Evolutionary conservation across 306 rosid species (phyloP), one percentile per base, ranked within the genome.

Genomic region (Cicer yamashitae): DNA sequence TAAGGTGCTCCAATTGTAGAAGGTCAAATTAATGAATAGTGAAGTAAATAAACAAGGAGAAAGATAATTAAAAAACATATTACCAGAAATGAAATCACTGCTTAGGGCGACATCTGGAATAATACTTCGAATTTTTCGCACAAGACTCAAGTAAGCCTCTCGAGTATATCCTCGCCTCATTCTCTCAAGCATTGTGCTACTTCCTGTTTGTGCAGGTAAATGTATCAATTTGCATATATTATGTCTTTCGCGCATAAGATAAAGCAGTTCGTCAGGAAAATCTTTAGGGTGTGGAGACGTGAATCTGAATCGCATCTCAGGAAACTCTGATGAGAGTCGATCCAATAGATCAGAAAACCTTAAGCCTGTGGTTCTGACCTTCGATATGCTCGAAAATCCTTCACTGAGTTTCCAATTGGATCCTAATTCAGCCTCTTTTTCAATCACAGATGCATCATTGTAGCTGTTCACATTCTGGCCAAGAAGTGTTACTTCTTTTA

Each of bases 391-490:
- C 77, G 93, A 88, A 90, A 94, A 94, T 57, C 99, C 99, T 48
- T 94, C 96, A 43, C 99, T 94, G 38, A 86, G 77, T 83, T 77
- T 88, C 99, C 99, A 94, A 67, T 82, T 85, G 69, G 86, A 85
- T 70, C 96, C 91, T 4, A 86, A 45, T 80, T 89, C 96, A 77
- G 78, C 82, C 78, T 87, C 89, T 3, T 76, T 82, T 71, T 91
- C 88, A 41, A 50, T 65, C 40, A 75, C 89, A 52, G 96, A 85
- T 40, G 90, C 84, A 83, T 92, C 98, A 76, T 94, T 90, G 58
- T 94, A 94, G 87, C 99, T 94, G 83, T 92, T 92, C 60, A 92
- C 99, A 79, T 94, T 94, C 87, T 92, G 99, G 56, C 99, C 99
- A 30, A 96, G 97, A 85, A 96, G 91, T 1, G 96, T 92, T 20